A percentile compares a stretch with the other conserved stretches of the same genome.
These are phyloP conservation scores for Platanus orientalis DNA, from an alignment of 164 flowering plant species.

Conservation along the genomic window DNA sequence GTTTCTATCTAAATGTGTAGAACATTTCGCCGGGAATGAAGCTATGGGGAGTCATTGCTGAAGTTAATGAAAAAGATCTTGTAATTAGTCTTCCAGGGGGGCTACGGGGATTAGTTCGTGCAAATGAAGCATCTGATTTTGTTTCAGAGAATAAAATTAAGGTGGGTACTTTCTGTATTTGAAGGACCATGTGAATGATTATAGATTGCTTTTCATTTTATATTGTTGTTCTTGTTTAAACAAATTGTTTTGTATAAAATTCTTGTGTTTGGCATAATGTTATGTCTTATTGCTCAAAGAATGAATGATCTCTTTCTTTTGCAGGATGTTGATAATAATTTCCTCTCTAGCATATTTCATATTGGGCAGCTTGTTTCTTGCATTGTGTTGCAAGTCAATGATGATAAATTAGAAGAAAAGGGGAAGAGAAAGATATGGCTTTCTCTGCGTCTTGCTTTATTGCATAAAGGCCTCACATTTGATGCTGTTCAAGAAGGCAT, in stretches of 20 bases:
- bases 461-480: constrained; percentile 66
- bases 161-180: constrained; percentile 18
- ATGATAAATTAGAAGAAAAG: constrained; percentile 58
- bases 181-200: background rate
- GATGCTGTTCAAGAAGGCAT: constrained; percentile 88
- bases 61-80: constrained; percentile 86
- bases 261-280: too few relatives aligned
- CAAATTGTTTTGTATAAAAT: too few relatives aligned
- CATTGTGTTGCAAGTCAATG: constrained; percentile 72
- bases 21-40: constrained; percentile 89
- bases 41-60: constrained; percentile 86
- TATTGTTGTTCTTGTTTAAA: too few relatives aligned
- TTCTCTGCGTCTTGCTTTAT: constrained; percentile 70
- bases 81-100: constrained; percentile 92
- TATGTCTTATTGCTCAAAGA: too few relatives aligned
- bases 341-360: constrained; percentile 47
- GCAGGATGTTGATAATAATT: constrained; percentile 42
- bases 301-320: background rate
- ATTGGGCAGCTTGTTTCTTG: constrained; percentile 89
- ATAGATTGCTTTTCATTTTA: background rate
- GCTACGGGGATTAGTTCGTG: constrained; percentile 80
- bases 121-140: constrained; percentile 69
- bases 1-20: constrained; percentile 25
- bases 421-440: constrained; percentile 82
- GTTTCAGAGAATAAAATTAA: constrained; percentile 31